A percentile compares a stretch with the other conserved stretches of the same genome.
phyloP scores from a whole-genome alignment of 1,139 yeast species.

The Yueomyces sp. region DNA sequence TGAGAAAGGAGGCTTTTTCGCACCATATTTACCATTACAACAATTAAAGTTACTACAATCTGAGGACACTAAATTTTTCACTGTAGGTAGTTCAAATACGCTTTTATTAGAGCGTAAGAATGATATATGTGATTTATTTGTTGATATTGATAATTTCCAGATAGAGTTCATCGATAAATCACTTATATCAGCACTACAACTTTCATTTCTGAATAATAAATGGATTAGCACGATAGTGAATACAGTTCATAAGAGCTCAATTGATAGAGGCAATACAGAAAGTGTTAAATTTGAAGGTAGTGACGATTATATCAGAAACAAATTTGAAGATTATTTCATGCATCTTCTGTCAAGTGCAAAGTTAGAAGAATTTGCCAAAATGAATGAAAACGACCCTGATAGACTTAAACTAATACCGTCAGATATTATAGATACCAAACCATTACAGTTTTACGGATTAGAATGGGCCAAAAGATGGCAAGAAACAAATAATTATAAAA shows the following conservation, averaged over 20 bases:
- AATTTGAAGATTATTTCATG: conserved; percentile 79
- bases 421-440: conserved; percentile 24
- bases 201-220: conserved; percentile 57
- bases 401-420: conserved; percentile 15
- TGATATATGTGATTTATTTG: conserved; percentile 41
- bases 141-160: conserved; percentile 38
- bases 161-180: conserved; percentile 33
- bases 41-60: conserved; percentile 65
- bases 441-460: conserved; percentile 38
- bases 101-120: conserved; percentile 56
- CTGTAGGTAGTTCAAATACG: conserved; percentile 84
- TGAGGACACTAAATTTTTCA: conserved; percentile 46
- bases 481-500: conserved; percentile 48
- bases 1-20: conserved; percentile 78
- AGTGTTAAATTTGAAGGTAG: conserved; percentile 54
- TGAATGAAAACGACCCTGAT: conserved; percentile 26
- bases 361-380: conserved; percentile 44
- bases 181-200: conserved; percentile 32
- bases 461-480: conserved; percentile 57
- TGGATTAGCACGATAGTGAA: conserved; percentile 38
- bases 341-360: conserved; percentile 65
- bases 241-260: conserved; percentile 25
- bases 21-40: conserved; percentile 86
- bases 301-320: conserved; percentile 79
- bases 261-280: conserved; percentile 31